These are phyloP conservation scores for Aechmea fasciata DNA, from an alignment of 176 grass and related monocot species.

Conservation along the genomic window DNA sequence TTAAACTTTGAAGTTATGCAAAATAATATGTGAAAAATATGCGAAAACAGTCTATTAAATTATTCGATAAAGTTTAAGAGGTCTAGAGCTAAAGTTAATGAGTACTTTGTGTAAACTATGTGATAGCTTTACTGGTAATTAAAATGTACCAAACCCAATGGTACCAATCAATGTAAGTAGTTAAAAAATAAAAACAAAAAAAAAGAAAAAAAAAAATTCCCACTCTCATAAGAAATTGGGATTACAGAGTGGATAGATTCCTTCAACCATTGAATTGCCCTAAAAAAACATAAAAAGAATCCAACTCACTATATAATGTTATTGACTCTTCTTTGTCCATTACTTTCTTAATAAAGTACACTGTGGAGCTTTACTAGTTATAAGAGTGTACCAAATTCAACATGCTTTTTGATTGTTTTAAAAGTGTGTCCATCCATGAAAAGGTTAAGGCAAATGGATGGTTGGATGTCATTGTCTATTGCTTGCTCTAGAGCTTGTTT, in stretches of 20 bases:
- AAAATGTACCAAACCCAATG: too few relatives aligned
- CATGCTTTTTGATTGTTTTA: constrained; percentile 11
- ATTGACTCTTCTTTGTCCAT: background rate
- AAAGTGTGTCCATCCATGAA: background rate
- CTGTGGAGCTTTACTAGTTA: background rate
- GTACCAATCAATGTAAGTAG: too few relatives aligned
- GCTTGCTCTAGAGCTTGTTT: background rate
- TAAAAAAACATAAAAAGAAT: background rate
- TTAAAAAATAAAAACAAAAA: too few relatives aligned
- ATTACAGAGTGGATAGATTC: constrained; percentile 31
- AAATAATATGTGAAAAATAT: too few relatives aligned
- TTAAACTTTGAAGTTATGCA: too few relatives aligned
- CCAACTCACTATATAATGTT: constrained; percentile 3
- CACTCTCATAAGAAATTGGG: constrained; percentile 1
- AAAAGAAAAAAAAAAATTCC: too few relatives aligned
- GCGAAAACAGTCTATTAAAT: too few relatives aligned
- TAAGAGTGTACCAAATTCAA: constrained; percentile 1
- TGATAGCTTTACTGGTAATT: too few relatives aligned
- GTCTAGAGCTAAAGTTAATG: too few relatives aligned
- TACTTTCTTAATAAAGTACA: constrained; percentile 7
- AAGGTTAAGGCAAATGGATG: background rate
- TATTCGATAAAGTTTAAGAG: too few relatives aligned
- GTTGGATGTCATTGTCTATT: constrained; percentile 20
- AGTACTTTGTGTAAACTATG: too few relatives aligned
- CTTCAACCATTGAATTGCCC: constrained; percentile 19